Evolutionary conservation across 495 filamentous ascomycete genomes (phyloP), one percentile per base, ranked within the genome.

Genomic region (Penicillium bialowiezense): DNA sequence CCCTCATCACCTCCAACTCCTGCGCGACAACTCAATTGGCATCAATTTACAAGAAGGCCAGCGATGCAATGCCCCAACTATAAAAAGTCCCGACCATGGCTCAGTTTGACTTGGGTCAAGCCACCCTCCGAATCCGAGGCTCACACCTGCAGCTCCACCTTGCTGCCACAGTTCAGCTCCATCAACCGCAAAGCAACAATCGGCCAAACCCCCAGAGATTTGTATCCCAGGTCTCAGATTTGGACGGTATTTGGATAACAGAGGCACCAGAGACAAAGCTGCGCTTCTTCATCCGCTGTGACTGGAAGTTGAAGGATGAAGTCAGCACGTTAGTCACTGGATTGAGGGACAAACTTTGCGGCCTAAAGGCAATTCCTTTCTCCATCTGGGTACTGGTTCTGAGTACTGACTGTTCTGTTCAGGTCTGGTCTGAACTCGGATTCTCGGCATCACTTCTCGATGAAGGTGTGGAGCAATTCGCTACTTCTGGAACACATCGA

Each of bases 371-470:
- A 59, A n/a, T n/a, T n/a, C n/a, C n/a, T n/a, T n/a, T n/a, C n/a
- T n/a, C n/a, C n/a, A n/a, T n/a, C n/a, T n/a, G n/a, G n/a, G n/a
- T n/a, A n/a, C n/a, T n/a, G n/a, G n/a, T n/a, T n/a, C n/a, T n/a
- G n/a, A n/a, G n/a, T 5, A 10, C 28, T 46, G 8, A 34, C 9
- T 4, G 18, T 31, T 5, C 9, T 2, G 7, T 32, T 19, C 23
- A 74, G 71, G 41, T 70, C 14, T 74, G 69, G 69, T 37, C 55
- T 2, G 62, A 69, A 3, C 50, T 72, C 24, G 68, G 61, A 12
- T 67, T 70, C 9, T 37, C 39, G 12, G 52, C 59, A n/a, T 36
- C 49, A 7, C 55, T 58, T 40, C 67, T 62, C 29, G 52, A 36
- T 31, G 50, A 54, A 14, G 2, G 12, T 12, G 33, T 7, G 21